Conservation (phyloP, 2,329 filamentous ascomycete species). For the Fusarium armeniacum region DNA sequence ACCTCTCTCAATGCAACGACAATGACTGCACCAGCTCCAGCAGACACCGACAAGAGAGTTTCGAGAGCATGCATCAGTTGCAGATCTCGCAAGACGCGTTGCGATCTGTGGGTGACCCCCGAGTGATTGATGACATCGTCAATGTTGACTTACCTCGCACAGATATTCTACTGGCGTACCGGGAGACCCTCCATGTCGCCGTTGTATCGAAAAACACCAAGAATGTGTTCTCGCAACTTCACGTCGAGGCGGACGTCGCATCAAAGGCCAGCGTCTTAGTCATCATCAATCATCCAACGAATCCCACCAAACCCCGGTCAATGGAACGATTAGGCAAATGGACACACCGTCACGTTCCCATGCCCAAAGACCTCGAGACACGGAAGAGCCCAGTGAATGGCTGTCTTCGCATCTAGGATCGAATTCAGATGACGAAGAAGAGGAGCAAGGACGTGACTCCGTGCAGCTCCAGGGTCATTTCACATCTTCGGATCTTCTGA, state of each 20-base stretch:
- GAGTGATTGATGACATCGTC: not conserved
- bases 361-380: constrained; percentile 1
- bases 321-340: constrained; percentile 6
- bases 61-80: constrained; percentile 41
- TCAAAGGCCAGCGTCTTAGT: constrained; percentile 46
- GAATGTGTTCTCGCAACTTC: constrained; percentile 60
- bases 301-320: not conserved
- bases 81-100: constrained; percentile 41
- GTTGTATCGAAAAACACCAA: constrained; percentile 56
- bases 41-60: constrained; percentile 38
- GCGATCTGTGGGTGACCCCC: constrained; percentile 31
- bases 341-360: not conserved
- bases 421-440: constrained; percentile 20
- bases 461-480: constrained; percentile 56
- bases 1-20: not conserved
- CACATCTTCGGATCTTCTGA: constrained; percentile 57
- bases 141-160: not conserved
- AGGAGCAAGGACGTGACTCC: constrained; percentile 16
- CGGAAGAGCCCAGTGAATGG: constrained; percentile 33
- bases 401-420: constrained; percentile 36
- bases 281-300: not conserved
- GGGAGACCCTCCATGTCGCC: constrained; percentile 55
- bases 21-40: constrained; percentile 2
- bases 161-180: constrained; percentile 55
- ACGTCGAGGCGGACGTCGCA: constrained; percentile 56